Conservation (phyloP, 176 grass and related monocot genomes). For the Calamus simplicifolius region DNA sequence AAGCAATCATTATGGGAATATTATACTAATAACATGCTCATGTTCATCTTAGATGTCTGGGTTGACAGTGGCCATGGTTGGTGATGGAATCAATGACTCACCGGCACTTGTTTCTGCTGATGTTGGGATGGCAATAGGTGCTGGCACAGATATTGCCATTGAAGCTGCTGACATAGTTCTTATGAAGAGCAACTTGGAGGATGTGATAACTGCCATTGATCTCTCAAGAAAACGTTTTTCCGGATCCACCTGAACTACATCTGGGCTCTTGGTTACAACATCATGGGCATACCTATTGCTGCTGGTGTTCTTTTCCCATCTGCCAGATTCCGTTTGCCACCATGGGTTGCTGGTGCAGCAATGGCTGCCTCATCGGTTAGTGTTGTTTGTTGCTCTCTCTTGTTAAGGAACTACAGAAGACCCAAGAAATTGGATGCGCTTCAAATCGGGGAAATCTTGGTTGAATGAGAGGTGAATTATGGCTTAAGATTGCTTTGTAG, state of each 20-base stretch:
- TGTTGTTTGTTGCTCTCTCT: constrained; percentile 81
- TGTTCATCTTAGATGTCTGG: constrained; percentile 44
- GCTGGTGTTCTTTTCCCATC: constrained; percentile 74
- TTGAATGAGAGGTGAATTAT: not conserved
- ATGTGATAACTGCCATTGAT: constrained; percentile 85
- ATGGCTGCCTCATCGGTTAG: constrained; percentile 92
- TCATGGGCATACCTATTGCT: constrained; percentile 65
- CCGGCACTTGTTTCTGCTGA: constrained; percentile 80
- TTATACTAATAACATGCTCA: not conserved
- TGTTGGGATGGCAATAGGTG: constrained; percentile 76
- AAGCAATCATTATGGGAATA: not conserved
- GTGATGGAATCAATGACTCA: constrained; percentile 89
- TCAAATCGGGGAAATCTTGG: constrained; percentile 22
- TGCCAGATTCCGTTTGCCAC: constrained; percentile 66
- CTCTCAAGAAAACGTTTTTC: constrained; percentile 84
- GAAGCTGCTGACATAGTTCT: constrained; percentile 96
- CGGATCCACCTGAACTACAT: constrained; percentile 92
- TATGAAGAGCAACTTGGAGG: constrained; percentile 95
- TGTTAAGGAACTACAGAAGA: constrained; percentile 76
- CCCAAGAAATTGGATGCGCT: constrained; percentile 36
- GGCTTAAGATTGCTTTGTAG: no score
- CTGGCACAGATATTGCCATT: constrained; percentile 84
- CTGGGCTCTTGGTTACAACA: constrained; percentile 95
- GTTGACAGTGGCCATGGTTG: constrained; percentile 81
- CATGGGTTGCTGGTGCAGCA: constrained; percentile 83